Conservation (phyloP, 2,329 filamentous ascomycete genomes). For the Lomentospora prolificans region DNA sequence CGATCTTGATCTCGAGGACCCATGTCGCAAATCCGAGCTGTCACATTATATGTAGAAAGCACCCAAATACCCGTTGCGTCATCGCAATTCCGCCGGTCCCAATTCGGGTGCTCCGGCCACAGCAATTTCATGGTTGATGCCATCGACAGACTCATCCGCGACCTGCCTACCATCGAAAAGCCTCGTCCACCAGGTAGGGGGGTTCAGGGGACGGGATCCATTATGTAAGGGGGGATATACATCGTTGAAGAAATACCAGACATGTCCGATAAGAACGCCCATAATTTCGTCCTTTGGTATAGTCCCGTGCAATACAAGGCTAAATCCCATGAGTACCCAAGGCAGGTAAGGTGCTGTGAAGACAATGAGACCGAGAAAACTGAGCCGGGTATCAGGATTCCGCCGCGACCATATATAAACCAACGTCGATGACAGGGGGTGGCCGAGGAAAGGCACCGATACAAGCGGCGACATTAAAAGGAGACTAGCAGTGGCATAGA, state of each 20-base stretch:
- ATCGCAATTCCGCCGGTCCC: constrained; percentile 6
- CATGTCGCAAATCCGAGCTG: no score
- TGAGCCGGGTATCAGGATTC: constrained; percentile 84
- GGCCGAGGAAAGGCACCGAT: constrained; percentile 89
- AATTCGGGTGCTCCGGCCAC: constrained; percentile 35
- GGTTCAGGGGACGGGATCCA: constrained; percentile 76
- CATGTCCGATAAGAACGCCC: constrained; percentile 86
- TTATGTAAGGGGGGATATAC: constrained; percentile 89
- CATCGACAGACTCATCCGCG: constrained; percentile 36
- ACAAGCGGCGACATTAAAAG: constrained; percentile 77
- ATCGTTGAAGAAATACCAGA: constrained; percentile 98
- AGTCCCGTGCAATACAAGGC: constrained; percentile 77
- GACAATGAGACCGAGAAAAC: constrained; percentile 77
- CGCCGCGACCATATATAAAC: constrained; percentile 97
- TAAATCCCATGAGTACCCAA: constrained; percentile 92
- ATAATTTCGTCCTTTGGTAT: constrained; percentile 94
- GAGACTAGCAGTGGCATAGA: constrained; percentile 74
- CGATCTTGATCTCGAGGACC: no score
- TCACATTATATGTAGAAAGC: no score
- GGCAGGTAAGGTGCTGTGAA: constrained; percentile 93
- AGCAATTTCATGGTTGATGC: constrained; percentile 52
- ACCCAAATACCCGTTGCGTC: no score
- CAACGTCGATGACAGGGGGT: constrained; percentile 80
- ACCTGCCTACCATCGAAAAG: constrained; percentile 58
- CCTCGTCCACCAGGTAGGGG: constrained; percentile 80